These are phyloP conservation scores for Tuber melanosporum DNA, from an alignment of 495 filamentous ascomycete genomes.

Conservation along the genomic window DNA sequence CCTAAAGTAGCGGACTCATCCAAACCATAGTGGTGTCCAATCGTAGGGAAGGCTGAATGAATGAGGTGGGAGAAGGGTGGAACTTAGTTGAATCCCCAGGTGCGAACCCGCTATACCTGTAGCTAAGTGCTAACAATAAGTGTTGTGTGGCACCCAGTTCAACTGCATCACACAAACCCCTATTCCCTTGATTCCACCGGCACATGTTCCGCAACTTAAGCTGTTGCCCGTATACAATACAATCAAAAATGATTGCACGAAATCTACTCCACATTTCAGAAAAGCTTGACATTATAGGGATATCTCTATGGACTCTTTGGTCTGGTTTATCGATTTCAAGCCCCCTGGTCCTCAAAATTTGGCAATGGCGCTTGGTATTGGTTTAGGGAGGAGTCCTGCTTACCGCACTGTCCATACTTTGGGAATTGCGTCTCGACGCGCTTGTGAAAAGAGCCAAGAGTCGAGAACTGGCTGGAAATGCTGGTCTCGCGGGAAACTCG, in stretches of 20 bases:
- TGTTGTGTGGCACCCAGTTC: no score
- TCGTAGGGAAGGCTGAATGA: background rate
- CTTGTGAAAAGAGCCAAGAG: constrained; percentile 6
- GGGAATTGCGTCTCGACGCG: constrained; percentile 25
- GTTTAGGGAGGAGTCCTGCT: constrained; percentile 7
- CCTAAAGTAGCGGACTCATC: background rate
- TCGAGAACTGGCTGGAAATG: background rate
- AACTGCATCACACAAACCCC: no score
- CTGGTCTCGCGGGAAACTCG: background rate
- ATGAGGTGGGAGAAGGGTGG: no score
- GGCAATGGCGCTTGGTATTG: constrained; percentile 16
- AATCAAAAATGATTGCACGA: background rate
- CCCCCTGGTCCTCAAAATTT: constrained; percentile 17
- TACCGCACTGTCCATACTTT: constrained; percentile 11
- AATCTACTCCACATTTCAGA: background rate
- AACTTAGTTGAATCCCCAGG: no score
- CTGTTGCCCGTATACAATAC: no score
- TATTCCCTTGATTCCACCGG: no score
- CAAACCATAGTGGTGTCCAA: background rate
- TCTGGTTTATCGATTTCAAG: constrained; percentile 10
- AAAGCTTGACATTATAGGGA: background rate
- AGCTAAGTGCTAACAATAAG: no score
- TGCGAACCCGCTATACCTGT: no score
- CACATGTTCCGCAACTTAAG: no score
- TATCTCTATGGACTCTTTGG: constrained; percentile 22